phyloP scores from a whole-genome alignment of 225 moss, liverwort and hornwort genomes.

The Bryum argenteum region DNA sequence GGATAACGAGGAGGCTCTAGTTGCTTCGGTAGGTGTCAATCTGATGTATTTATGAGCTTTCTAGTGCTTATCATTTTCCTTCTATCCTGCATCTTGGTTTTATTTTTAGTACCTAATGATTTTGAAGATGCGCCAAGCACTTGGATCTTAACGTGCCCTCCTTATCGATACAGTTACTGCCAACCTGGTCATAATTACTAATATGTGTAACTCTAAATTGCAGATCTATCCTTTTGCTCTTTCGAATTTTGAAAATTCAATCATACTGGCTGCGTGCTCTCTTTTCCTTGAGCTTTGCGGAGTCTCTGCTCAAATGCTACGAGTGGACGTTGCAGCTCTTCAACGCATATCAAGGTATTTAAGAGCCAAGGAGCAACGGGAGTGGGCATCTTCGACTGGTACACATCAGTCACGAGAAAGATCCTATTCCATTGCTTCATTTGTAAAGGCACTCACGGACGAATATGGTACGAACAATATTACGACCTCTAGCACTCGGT shows the following conservation, averaged over 20 bases:
- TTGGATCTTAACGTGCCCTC: conserved; percentile 3
- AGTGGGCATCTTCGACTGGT: conserved; percentile 45
- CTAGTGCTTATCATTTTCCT: background rate
- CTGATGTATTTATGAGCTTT: background rate
- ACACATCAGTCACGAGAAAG: conserved; percentile 27
- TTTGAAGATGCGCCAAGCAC: background rate
- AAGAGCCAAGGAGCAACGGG: conserved; percentile 49
- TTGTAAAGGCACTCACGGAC: conserved; percentile 54
- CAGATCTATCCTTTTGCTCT: conserved; percentile 57
- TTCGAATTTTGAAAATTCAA: conserved; percentile 56
- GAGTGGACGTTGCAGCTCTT: conserved; percentile 63
- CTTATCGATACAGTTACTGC: background rate
- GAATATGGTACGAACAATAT: conserved; percentile 51
- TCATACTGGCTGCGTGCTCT: conserved; percentile 63
- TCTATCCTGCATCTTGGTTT: background rate
- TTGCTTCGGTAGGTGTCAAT: conserved; percentile 44
- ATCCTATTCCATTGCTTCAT: conserved; percentile 27
- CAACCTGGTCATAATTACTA: background rate
- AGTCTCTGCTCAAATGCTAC: conserved; percentile 60
- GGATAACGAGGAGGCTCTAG: conserved; percentile 46
- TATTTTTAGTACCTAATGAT: background rate
- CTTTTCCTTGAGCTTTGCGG: conserved; percentile 74
- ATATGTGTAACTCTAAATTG: conserved; percentile 16
- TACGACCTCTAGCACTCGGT: conserved; percentile 28
- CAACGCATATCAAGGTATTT: conserved; percentile 61